These are phyloP conservation scores for Chlorella sp. DNA, from an alignment of 139 green algal species.

Conservation along the genomic window DNA sequence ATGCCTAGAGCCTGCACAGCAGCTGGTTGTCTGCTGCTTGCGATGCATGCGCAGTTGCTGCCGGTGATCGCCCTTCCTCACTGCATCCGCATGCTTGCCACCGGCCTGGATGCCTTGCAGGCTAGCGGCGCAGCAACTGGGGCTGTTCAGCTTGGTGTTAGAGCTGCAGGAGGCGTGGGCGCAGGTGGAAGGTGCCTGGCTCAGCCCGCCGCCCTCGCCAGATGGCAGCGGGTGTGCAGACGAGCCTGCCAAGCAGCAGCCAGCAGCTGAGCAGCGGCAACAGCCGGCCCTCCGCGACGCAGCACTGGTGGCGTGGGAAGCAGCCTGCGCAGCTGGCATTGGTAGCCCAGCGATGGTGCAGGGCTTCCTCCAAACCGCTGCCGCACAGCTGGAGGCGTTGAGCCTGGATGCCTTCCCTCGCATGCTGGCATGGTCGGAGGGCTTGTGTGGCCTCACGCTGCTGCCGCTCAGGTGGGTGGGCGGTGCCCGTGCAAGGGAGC, in stretches of 20 bases:
- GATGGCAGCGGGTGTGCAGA: too few relatives aligned
- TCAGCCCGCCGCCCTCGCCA: background rate
- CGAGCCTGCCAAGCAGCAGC: background rate
- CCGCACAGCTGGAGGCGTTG: background rate
- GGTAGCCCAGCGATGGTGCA: background rate
- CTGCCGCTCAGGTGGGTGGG: conserved; percentile 20
- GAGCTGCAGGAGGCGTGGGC: conserved; percentile 26
- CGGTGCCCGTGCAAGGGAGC: too few relatives aligned
- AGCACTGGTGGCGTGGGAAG: background rate
- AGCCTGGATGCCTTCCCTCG: conserved; percentile 31
- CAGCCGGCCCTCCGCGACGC: background rate
- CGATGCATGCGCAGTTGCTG: background rate
- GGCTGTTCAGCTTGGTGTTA: background rate
- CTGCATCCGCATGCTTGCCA: background rate
- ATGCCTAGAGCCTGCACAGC: too few relatives aligned
- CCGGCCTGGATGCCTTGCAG: background rate
- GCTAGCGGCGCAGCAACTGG: conserved; percentile 26
- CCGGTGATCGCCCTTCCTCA: too few relatives aligned
- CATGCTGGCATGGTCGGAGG: conserved; percentile 32
- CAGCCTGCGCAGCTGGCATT: background rate
- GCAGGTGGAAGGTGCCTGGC: conserved; percentile 11
- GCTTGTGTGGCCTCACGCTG: conserved; percentile 25
- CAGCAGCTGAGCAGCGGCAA: conserved; percentile 7
- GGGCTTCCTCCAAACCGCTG: background rate
- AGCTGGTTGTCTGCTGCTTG: background rate